Evolutionary conservation across 75 land plant species (phyloP), one percentile per base, ranked within the genome.

Genomic region (Adiantum capillusveneris): DNA sequence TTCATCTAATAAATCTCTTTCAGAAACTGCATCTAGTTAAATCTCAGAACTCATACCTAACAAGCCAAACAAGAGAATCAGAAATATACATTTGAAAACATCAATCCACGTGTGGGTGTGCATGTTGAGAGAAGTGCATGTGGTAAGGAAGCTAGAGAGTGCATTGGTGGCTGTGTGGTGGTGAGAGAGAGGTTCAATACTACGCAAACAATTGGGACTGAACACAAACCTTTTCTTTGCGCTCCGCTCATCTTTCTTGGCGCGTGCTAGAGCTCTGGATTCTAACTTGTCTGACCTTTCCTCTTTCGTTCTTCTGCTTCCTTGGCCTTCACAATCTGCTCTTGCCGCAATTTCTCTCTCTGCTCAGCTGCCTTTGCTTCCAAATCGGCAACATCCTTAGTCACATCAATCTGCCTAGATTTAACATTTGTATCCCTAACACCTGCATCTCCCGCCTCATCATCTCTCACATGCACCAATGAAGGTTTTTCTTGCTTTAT

Each of bases 291-390:
- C 98, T 18, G 87, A 87, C 22, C 65, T 60, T 81, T 75, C 68
- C 64, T 80, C 58, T 93, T 93, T 75, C 98, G 69, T 50, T 85
- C 96, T 51, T 68, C 75, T 11, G 98, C 98, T 77, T 81, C 90
- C 62, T 86, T 83, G 0, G 90, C 87, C 52, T 91, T 91, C 20
- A 60, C 76, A 44, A 69, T 91, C 72, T 91, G 88, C 43, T 79
- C 81, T 30, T 80, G 45, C 45, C 78, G 58, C 0, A 50, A 65
- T 31, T 65, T 63, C 54, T 87, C 83, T 63, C 75, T 84, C 49
- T 69, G 52, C 59, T 76, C 86, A 0, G 74, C 83, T 30, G 79
- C 96, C 29, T 65, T 79, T 18, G 71, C 62, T 66, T 70, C 79
- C 25, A 66, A 73, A 55, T 57, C 65, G 28, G 50, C 7, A 41